Evolutionary conservation across 2,329 filamentous ascomycete species (phyloP), one percentile per base, ranked within the genome.

Genomic region (Diplocarpon rosae): DNA sequence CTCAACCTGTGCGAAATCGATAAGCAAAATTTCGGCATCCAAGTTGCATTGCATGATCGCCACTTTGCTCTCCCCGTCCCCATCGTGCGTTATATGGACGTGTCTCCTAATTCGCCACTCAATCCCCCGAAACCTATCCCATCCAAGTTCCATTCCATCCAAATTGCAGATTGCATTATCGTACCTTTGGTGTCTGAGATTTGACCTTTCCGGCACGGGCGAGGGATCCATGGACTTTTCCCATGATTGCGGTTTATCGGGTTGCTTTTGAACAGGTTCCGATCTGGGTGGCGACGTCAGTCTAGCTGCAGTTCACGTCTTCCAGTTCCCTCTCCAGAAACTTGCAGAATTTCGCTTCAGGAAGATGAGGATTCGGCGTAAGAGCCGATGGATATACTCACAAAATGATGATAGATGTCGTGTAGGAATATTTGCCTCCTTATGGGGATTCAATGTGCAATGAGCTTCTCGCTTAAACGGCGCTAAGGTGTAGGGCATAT

Each of bases 151-250:
- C 28, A 33, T 43, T 31, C 41, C 39, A 37, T 28, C 14, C 1
- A 8, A 16, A 42, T 29, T 27, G 15, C 41, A 50, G 37, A 52
- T 47, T 52, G 41, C 48, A 46, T 53, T 52, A 56, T 69, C 77
- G 69, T 77, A 88, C 84, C 80, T 90, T 89, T 65, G 85, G 85
- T 62, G 85, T 90, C 73, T 90, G 85, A 73, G 85, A 90, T 84
- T 94, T 93, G 81, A 95, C 88, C 80, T 94, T 94, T 76, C 87
- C 87, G 74, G 85, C 86, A 87, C 86, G 85, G 70, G 85, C 85
- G 72, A 92, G 83, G 68, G 85, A 92, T 70, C 85, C 85, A 83
- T 90, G 85, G 71, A 90, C 85, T 76, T 90, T 90, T 75, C 85
- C 85, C 85, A 90, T 89, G 70, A 69, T 84, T 72, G 72, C 60